Percentiles rank a stretch among this genome's conserved stretches.
Evolutionary conservation across 2,329 filamentous ascomycete genomes (phyloP).

Genomic region (Ciborinia camelliae): DNA sequence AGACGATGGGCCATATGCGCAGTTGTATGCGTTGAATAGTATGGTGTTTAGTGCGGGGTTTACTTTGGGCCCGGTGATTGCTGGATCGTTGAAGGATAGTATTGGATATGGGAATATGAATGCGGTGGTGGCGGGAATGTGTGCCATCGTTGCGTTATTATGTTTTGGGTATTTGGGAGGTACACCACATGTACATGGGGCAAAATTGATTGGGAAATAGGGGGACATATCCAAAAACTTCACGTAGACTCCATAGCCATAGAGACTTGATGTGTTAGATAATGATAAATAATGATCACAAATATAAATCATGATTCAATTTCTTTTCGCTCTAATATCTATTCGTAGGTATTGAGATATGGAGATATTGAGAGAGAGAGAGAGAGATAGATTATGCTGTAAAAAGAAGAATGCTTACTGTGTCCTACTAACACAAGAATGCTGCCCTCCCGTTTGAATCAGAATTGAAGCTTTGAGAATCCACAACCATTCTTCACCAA

Average conservation of each 20-base stretch:
- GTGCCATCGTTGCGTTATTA: conserved; percentile 24
- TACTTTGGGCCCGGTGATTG: conserved; percentile 56
- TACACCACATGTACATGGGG: background rate
- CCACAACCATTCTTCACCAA: no score
- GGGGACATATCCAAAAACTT: background rate
- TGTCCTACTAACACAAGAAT: no score
- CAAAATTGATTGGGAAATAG: background rate
- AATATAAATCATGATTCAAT: background rate
- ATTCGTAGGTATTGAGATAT: no score
- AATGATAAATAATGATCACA: background rate
- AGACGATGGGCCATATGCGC: conserved; percentile 56
- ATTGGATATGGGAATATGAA: conserved; percentile 57
- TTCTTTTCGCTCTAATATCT: no score
- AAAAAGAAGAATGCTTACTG: no score
- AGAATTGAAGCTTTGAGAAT: no score
- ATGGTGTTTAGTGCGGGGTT: conserved; percentile 59
- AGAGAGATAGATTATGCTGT: no score
- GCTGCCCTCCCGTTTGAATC: no score
- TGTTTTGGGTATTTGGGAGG: conserved; percentile 30
- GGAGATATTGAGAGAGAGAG: no score
- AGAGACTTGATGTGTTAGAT: background rate
- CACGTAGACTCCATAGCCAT: background rate
- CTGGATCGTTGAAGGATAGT: conserved; percentile 48
- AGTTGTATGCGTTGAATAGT: conserved; percentile 63
- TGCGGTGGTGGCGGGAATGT: conserved; percentile 29